Conservation (phyloP, 2,329 filamentous ascomycete species). For the Colletotrichum ledebouriae region DNA sequence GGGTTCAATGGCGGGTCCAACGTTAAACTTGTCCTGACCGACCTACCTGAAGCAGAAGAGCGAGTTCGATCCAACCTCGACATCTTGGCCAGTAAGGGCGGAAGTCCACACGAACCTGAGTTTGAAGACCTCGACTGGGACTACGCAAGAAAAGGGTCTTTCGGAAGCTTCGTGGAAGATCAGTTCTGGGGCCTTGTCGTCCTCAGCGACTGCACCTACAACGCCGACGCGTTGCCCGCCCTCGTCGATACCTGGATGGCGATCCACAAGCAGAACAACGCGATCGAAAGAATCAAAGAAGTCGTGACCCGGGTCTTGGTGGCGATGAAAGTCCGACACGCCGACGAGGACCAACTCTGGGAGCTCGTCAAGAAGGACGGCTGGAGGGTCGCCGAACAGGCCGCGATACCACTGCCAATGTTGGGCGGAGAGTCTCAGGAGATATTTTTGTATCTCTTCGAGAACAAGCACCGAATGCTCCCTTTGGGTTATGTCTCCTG, state of each 20-base stretch:
- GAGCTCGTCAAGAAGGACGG: slow-evolving; percentile 59
- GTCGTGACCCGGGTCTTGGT: slow-evolving; percentile 61
- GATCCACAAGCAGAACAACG: slow-evolving; percentile 56
- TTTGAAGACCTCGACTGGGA: slow-evolving; percentile 73
- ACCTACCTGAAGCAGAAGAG: slow-evolving; percentile 67
- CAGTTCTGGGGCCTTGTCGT: slow-evolving; percentile 66
- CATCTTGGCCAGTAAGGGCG: slow-evolving; percentile 39
- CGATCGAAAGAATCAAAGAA: slow-evolving; percentile 2
- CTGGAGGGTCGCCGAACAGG: slow-evolving; percentile 60
- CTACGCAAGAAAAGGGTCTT: slow-evolving; percentile 59
- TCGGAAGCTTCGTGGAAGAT: slow-evolving; percentile 57
- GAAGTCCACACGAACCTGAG: slow-evolving; percentile 47
- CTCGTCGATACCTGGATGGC: slow-evolving; percentile 67
- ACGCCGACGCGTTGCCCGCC: slow-evolving; percentile 67
- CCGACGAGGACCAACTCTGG: slow-evolving; percentile 65
- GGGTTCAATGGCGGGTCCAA: slow-evolving; percentile 45
- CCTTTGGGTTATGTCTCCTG: not conserved
- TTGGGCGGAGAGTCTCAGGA: slow-evolving; percentile 59
- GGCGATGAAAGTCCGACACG: slow-evolving; percentile 69
- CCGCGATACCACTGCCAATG: slow-evolving; percentile 60
- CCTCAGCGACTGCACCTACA: slow-evolving; percentile 73
- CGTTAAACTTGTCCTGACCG: slow-evolving; percentile 64
- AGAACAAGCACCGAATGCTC: slow-evolving; percentile 40
- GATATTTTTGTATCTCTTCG: slow-evolving; percentile 67
- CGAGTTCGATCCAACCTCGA: slow-evolving; percentile 63